A percentile compares a stretch with the other conserved stretches of the same genome.
Conservation (phyloP, 805 yeast genomes). For the Candida methanosorbosa region DNA sequence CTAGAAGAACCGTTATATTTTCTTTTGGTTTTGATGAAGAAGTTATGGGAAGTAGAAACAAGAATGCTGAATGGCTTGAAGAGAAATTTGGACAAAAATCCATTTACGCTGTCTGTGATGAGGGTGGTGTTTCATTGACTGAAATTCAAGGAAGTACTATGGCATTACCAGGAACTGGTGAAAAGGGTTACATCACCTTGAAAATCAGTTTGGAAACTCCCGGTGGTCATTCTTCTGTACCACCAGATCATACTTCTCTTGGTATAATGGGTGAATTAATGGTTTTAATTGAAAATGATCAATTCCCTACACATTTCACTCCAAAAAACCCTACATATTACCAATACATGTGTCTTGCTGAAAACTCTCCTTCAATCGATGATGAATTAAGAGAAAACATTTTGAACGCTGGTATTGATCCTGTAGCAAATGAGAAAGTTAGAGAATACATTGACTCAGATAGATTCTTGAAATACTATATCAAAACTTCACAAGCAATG, state of each 20-base stretch:
- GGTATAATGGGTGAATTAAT: conserved; percentile 62
- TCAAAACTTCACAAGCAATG: conserved; percentile 49
- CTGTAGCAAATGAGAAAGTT: conserved; percentile 24
- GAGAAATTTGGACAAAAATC: conserved; percentile 53
- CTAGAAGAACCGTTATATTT: conserved; percentile 54
- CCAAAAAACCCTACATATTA: conserved; percentile 51
- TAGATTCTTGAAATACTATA: conserved; percentile 24
- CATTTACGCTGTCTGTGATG: conserved; percentile 54
- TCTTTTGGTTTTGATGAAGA: conserved; percentile 83
- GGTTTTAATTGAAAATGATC: conserved; percentile 47
- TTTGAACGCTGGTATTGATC: conserved; percentile 28
- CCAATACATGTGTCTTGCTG: conserved; percentile 56
- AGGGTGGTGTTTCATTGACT: conserved; percentile 27
- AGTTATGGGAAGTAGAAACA: conserved; percentile 55
- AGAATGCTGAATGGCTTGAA: conserved; percentile 41
- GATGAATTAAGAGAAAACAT: conserved; percentile 22
- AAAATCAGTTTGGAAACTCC: conserved; percentile 41
- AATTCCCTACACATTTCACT: conserved; percentile 38
- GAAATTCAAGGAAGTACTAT: neutral
- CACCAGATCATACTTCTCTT: conserved; percentile 67
- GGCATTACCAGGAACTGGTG: conserved; percentile 32
- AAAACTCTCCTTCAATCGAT: conserved; percentile 15
- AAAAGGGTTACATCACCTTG: conserved; percentile 33
- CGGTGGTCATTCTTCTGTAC: conserved; percentile 54
- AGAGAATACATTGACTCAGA: conserved; percentile 10